A percentile compares a stretch with the other conserved stretches of the same genome.
Conservation (phyloP, 495 filamentous ascomycete species). For the Sporormia fimetaria region DNA sequence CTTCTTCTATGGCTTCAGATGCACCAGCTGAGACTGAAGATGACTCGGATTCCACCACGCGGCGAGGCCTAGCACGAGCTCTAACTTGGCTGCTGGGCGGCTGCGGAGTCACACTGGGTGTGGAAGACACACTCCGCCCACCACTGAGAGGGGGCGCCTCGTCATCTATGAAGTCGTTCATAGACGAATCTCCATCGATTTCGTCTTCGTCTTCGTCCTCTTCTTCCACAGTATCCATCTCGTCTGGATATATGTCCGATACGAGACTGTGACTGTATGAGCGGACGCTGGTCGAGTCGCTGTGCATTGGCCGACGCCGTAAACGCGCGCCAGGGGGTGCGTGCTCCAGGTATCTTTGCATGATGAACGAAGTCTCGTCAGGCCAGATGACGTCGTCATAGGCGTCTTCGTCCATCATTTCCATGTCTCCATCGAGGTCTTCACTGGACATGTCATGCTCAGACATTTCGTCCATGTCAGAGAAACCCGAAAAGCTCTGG, state of each 20-base stretch:
- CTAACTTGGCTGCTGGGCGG: neutral
- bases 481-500: constrained; percentile 26
- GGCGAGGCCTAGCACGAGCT: constrained; percentile 10
- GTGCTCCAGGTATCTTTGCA: constrained; percentile 20
- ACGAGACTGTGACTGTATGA: constrained; percentile 26
- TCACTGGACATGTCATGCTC: constrained; percentile 25
- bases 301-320: constrained; percentile 21
- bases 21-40: no score
- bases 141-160: constrained; percentile 1
- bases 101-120: constrained; percentile 13
- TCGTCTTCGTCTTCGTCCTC: constrained; percentile 33
- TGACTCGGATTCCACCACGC: constrained; percentile 25
- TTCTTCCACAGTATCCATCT: constrained; percentile 27
- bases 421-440: constrained; percentile 29
- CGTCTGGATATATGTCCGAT: constrained; percentile 24
- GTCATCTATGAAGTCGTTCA: constrained; percentile 31
- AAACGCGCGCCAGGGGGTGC: constrained; percentile 5
- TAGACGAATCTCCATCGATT: constrained; percentile 26
- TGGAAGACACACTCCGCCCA: constrained; percentile 15
- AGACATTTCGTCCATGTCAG: constrained; percentile 28
- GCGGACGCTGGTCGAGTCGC: constrained; percentile 25
- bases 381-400: constrained; percentile 22
- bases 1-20: constrained; percentile 12
- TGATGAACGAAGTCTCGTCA: constrained; percentile 15
- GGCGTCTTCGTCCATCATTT: constrained; percentile 27